Evolutionary conservation across 2,329 filamentous ascomycete species (phyloP).

Genomic region (Ophiostoma sp.): DNA sequence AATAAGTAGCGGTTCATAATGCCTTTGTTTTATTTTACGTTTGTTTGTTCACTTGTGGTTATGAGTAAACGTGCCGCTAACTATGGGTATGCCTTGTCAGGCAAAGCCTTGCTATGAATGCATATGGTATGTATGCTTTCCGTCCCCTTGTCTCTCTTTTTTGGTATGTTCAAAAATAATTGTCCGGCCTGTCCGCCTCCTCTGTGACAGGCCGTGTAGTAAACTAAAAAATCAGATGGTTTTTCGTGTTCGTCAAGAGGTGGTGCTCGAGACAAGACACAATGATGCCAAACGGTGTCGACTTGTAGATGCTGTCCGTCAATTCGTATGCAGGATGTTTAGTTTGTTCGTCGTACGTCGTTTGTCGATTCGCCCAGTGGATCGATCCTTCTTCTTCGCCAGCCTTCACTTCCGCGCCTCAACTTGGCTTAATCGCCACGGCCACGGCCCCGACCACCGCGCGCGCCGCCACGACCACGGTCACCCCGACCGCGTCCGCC

Average conservation of each 20-base stretch:
- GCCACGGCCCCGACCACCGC: conserved; percentile 42
- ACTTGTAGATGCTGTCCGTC: neutral
- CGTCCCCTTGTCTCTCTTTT: neutral
- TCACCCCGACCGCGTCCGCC: conserved; percentile 46
- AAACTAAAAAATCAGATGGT: conserved; percentile 23
- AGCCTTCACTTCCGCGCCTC: neutral
- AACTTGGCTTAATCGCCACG: conserved; percentile 27
- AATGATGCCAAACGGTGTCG: neutral
- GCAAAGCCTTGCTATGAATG: neutral
- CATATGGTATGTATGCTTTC: neutral
- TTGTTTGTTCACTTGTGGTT: neutral
- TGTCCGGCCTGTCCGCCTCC: conserved; percentile 7
- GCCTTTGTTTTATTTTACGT: neutral
- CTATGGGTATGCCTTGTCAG: neutral
- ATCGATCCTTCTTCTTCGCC: neutral
- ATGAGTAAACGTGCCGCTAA: neutral
- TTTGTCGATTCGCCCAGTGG: neutral
- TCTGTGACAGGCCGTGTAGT: conserved; percentile 13
- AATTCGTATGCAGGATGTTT: too few relatives aligned
- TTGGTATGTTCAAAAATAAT: conserved; percentile 20
- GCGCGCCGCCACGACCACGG: conserved; percentile 54
- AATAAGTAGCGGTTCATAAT: neutral
- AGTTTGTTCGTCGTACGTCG: neutral
- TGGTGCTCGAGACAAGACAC: neutral
- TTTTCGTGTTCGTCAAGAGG: neutral